These are phyloP conservation scores for Boletus sp. DNA, from an alignment of 1,284 basidiomycete genomes.

Conservation along the genomic window DNA sequence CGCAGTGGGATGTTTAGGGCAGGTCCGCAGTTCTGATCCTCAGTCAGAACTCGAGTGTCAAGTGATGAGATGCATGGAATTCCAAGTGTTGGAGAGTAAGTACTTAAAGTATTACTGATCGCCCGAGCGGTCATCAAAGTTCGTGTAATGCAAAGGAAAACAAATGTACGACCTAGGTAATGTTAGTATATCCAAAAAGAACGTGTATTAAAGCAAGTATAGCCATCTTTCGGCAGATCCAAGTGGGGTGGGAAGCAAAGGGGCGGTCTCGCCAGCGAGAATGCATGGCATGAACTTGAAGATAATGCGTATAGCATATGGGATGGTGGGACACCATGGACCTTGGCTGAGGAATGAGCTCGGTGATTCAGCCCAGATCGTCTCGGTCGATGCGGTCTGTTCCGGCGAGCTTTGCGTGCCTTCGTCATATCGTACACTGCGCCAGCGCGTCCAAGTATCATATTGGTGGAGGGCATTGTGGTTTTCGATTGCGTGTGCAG, in stretches of 20 bases:
- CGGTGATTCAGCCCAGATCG: background rate
- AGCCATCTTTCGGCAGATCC: constrained; percentile 10
- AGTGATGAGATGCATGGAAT: no score
- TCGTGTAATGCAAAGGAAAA: constrained; percentile 2
- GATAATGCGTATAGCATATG: no score
- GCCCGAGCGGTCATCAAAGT: background rate
- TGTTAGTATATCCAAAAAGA: constrained; percentile 18
- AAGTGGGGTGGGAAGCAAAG: background rate
- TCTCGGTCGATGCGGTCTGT: background rate
- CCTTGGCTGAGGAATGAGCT: background rate
- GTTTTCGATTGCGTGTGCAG: background rate
- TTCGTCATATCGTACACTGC: constrained; percentile 25
- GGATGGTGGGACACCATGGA: background rate
- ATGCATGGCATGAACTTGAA: background rate
- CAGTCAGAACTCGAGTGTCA: no score
- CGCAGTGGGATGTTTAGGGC: no score
- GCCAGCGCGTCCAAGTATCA: constrained; percentile 13
- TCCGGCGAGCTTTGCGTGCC: background rate
- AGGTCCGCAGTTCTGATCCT: constrained; percentile 4
- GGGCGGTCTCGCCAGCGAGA: constrained; percentile 8
- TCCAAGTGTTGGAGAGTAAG: constrained; percentile 1
- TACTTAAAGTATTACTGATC: background rate
- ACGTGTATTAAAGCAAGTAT: constrained; percentile 26
- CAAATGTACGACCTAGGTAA: constrained; percentile 5
- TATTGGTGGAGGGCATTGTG: background rate